Base-by-base conservation (phyloP, 345 rosid genomes). In the Lumnitzera littorea region DNA sequence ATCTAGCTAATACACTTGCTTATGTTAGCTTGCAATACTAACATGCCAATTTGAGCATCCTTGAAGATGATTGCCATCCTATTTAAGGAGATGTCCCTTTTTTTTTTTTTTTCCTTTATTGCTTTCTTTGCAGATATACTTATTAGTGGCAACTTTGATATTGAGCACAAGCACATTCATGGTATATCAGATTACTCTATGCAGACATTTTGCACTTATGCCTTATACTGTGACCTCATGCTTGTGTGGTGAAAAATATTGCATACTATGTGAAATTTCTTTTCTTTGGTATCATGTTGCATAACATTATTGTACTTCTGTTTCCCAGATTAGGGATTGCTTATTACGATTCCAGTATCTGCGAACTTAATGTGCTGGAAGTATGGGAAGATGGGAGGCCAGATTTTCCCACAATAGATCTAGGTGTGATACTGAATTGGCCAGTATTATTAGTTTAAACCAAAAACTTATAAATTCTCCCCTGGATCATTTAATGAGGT, bases 291-390 rank as follows among this genome's bases (percentile, higher is more conserved):
- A 31, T 11, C 13, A n/a, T 46, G 25, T n/a, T 24, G 6, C 11
- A 5, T 36, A 36, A 36, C 43, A n/a, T 13, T 9, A 23, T 46
- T 46, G 50, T 41, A 53, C 7, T 24, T 10, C 51, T 55, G 56
- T 24, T 31, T 46, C 24, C 43, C 78, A 92, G 99, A 67, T 76
- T 89, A 66, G 99, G 99, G 67, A 66, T 92, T 76, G 71, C 99
- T 57, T 92, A 92, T 70, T 92, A 92, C 49, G 99, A 90, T 76
- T 74, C 80, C 62, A 78, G 83, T 69, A 65, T 76, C 68, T 86
- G 96, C 67, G 90, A 90, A 76, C 96, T 92, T 70, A 76, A 90
- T 70, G 95, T 89, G 66, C 80, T 90, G 70, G 99, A 92, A 83
- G 74, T 78, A 70, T 92, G 96, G 97, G 99, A 92, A 71, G 99